Evolutionary conservation across 352 stramenopile genomes (phyloP).

Genomic region (Globisporangium radiosum): DNA sequence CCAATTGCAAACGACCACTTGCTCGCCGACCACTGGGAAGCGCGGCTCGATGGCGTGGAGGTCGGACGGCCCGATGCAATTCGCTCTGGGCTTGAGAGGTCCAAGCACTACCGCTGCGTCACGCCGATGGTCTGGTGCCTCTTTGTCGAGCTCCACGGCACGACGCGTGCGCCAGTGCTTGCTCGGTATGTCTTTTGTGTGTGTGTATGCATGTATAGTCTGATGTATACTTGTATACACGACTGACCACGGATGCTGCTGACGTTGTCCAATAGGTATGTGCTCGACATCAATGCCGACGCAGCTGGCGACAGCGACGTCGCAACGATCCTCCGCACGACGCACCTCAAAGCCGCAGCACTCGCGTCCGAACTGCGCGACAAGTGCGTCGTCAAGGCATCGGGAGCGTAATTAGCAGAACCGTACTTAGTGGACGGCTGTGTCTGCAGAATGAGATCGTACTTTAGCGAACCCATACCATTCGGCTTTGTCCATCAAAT

Average conservation of each 20-base stretch:
- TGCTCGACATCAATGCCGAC: slow-evolving; percentile 23
- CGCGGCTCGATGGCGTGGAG: slow-evolving; percentile 15
- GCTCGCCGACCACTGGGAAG: slow-evolving; percentile 43
- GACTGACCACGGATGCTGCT: too few relatives aligned
- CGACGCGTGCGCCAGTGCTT: slow-evolving; percentile 30
- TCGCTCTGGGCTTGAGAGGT: slow-evolving; percentile 30
- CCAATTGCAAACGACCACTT: slow-evolving; percentile 52
- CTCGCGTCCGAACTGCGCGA: slow-evolving; percentile 28
- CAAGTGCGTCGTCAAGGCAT: slow-evolving; percentile 19
- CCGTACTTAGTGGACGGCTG: neutral
- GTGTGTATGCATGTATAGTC: neutral
- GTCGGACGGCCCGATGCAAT: slow-evolving; percentile 33
- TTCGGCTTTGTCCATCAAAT: too few relatives aligned
- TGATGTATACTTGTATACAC: neutral
- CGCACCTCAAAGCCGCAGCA: slow-evolving; percentile 22
- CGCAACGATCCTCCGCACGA: slow-evolving; percentile 17
- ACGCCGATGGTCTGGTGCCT: slow-evolving; percentile 72
- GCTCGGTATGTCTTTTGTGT: slow-evolving; percentile 5
- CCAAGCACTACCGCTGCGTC: slow-evolving; percentile 63
- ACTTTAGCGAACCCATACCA: neutral
- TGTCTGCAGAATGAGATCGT: neutral
- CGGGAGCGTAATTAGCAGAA: neutral
- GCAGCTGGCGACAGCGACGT: slow-evolving; percentile 15
- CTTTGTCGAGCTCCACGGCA: slow-evolving; percentile 54
- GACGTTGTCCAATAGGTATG: slow-evolving; percentile 11